These are phyloP conservation scores for Cicer cuneatum DNA, from an alignment of 306 rosid genomes.

Conservation along the genomic window DNA sequence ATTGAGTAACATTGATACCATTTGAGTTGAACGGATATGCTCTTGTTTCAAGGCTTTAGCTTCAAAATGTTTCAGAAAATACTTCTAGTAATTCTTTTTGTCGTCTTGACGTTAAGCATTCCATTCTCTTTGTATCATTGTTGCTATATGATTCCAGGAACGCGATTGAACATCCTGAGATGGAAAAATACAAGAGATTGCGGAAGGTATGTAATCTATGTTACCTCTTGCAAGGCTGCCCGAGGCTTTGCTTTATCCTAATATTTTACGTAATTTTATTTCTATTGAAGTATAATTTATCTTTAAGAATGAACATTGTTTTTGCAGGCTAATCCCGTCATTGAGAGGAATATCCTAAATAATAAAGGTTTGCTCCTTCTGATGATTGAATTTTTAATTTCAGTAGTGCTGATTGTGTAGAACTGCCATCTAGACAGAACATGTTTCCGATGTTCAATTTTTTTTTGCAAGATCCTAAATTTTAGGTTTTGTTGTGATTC, in stretches of 20 bases:
- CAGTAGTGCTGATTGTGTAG: conserved; percentile 21
- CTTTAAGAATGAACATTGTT: conserved; percentile 28
- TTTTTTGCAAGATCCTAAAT: background rate
- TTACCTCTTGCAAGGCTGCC: conserved; percentile 12
- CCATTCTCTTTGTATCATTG: conserved; percentile 13
- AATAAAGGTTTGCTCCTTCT: conserved; percentile 66
- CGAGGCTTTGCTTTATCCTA: conserved; percentile 22
- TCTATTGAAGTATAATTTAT: background rate
- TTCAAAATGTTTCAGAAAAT: conserved; percentile 11
- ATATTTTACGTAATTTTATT: background rate
- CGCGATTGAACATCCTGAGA: conserved; percentile 80
- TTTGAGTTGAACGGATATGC: conserved; percentile 16
- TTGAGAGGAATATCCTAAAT: conserved; percentile 66
- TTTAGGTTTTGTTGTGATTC: conserved; percentile 30
- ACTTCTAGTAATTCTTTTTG: conserved; percentile 6
- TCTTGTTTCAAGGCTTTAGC: conserved; percentile 25
- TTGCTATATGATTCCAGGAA: conserved; percentile 63
- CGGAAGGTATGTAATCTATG: conserved; percentile 66
- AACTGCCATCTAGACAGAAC: conserved; percentile 10
- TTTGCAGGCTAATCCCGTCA: conserved; percentile 83
- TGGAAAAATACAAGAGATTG: conserved; percentile 71
- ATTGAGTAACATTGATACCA: conserved; percentile 13
- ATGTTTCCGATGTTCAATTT: background rate
- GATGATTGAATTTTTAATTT: conserved; percentile 25
- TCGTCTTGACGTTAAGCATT: conserved; percentile 35